Percentiles rank a stretch among this genome's conserved stretches.
Evolutionary conservation across 768 basidiomycete species (phyloP).

Genomic region (Pholiota microspora): DNA sequence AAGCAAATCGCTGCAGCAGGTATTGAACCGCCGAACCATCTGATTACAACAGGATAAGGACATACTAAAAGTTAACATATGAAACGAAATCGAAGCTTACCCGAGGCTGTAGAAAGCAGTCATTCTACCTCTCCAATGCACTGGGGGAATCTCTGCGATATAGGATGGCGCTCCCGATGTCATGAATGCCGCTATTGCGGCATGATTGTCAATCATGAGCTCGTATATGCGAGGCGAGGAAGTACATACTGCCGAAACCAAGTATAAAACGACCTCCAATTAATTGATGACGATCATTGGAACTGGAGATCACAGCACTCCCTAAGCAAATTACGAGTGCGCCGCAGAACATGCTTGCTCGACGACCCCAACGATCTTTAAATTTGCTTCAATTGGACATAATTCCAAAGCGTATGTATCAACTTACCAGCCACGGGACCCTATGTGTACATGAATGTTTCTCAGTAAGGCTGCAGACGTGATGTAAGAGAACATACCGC

Average conservation of each 20-base stretch:
- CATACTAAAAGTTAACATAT: neutral
- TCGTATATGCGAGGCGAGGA: too few relatives aligned
- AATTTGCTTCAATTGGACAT: too few relatives aligned
- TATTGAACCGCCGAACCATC: conserved; percentile 1
- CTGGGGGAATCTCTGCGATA: neutral
- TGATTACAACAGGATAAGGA: neutral
- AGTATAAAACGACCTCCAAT: neutral
- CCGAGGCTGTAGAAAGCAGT: neutral
- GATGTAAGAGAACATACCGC: neutral
- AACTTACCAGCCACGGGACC: neutral
- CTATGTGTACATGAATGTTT: neutral
- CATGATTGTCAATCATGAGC: neutral
- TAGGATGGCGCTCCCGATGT: conserved; percentile 2
- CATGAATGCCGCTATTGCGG: neutral
- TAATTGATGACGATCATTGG: neutral
- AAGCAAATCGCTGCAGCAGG: conserved; percentile 1
- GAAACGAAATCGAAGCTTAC: neutral
- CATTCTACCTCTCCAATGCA: conserved; percentile 1
- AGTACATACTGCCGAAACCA: neutral
- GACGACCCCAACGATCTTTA: neutral
- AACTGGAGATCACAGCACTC: neutral
- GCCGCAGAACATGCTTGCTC: neutral
- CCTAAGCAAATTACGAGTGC: neutral
- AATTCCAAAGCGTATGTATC: too few relatives aligned
- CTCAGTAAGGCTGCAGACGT: neutral